Conservation (phyloP, 2,329 filamentous ascomycete species). For the Colletotrichum simmondsii region DNA sequence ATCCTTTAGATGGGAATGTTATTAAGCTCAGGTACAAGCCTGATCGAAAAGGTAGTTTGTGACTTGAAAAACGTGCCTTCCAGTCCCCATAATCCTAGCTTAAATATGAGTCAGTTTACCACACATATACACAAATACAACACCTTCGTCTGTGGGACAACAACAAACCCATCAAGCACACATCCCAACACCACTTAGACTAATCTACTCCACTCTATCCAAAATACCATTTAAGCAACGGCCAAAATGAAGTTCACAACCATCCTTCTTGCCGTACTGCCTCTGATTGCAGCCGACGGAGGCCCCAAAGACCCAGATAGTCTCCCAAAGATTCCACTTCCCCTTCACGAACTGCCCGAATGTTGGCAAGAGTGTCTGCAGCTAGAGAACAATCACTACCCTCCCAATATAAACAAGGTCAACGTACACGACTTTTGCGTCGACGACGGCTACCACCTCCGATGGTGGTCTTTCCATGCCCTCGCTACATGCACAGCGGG, state of each 20-base stretch:
- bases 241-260: too few species aligned
- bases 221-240: too few species aligned
- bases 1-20: too few species aligned
- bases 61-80: too few species aligned
- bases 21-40: too few species aligned
- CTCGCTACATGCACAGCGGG: neutral
- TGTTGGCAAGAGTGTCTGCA: neutral
- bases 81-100: too few species aligned
- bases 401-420: neutral
- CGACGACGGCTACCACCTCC: neutral
- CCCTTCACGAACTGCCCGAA: neutral
- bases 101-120: too few species aligned
- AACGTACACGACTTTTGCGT: neutral
- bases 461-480: neutral
- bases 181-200: too few species aligned
- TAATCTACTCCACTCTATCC: rapidly evolving
- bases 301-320: neutral
- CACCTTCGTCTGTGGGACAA: too few species aligned
- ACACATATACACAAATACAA: too few species aligned
- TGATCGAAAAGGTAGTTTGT: too few species aligned
- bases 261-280: neutral
- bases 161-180: too few species aligned
- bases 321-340: neutral
- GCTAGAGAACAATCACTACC: neutral
- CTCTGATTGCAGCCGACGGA: neutral